Evolutionary conservation across 2,329 filamentous ascomycete species (phyloP).

Genomic region (Chaetomium strumarium): DNA sequence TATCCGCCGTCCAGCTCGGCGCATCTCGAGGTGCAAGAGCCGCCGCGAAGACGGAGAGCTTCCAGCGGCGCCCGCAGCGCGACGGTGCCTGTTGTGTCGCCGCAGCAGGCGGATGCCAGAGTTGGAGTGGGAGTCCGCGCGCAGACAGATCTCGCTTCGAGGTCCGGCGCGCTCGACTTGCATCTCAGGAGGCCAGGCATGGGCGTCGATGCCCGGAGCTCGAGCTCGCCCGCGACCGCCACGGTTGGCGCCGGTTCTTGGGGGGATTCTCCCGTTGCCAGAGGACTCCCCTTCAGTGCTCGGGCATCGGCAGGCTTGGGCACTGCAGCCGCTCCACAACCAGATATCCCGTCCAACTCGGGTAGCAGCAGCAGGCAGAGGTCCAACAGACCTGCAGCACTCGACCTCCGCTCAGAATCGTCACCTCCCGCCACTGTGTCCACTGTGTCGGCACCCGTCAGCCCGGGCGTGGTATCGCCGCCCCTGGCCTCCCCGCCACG

Average conservation of each 20-base stretch:
- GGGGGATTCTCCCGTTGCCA: constrained; percentile 23
- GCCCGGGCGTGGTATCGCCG: constrained; percentile 9
- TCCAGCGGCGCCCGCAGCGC: constrained; percentile 51
- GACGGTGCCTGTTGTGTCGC: constrained; percentile 42
- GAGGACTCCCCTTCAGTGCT: constrained; percentile 34
- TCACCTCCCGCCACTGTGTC: constrained; percentile 11
- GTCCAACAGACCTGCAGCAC: constrained; percentile 5
- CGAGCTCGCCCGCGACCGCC: constrained; percentile 30
- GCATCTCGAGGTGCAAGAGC: constrained; percentile 45
- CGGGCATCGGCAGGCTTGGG: constrained; percentile 22
- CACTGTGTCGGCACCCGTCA: constrained; percentile 10
- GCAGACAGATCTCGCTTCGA: constrained; percentile 55
- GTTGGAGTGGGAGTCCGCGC: constrained; percentile 51
- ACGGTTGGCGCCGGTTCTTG: constrained; percentile 17
- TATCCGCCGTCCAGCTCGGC: constrained; percentile 45
- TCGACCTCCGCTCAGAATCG: constrained; percentile 9
- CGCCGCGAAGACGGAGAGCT: constrained; percentile 43
- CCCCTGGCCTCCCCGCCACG: constrained; percentile 12
- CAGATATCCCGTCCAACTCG: constrained; percentile 4
- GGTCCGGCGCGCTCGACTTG: constrained; percentile 36
- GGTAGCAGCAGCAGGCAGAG: neutral
- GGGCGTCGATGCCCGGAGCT: constrained; percentile 37
- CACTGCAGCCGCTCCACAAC: constrained; percentile 2
- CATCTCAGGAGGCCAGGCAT: constrained; percentile 35
- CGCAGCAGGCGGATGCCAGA: constrained; percentile 40